Evolutionary conservation across 768 basidiomycete genomes (phyloP), one percentile per base, ranked within the genome.

Genomic region (Guyanaporus albipodus): DNA sequence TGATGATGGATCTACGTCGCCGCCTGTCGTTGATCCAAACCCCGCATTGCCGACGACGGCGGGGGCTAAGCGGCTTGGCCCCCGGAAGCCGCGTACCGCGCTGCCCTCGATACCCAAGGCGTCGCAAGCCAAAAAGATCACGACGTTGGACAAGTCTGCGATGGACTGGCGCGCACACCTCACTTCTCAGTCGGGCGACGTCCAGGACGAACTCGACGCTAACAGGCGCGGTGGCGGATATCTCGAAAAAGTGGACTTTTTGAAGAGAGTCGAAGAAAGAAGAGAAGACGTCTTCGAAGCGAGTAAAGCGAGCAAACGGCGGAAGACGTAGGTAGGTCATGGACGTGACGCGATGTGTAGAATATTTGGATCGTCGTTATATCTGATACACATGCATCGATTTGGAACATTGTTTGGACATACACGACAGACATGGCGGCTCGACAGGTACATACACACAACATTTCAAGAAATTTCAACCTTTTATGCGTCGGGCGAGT

Each of bases 161-260:
- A 80, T 93, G 78, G 91, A 93, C 60, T 93, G 91, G 91, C 74
- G 75, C 23, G 66, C 78, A 1, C 88, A 91, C 55, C 65, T 89
- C 12, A 64, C 73, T 17, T 50, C 73, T 0, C 66, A 75, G 41
- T 57, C 64, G 21, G 58, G 62, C 17, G 75, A 70, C 4, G 58
- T 83, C 8, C 75, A 79, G 49, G 83, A 89, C 54, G 85, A 88
- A 50, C 73, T 93, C n/a, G 79, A 85, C 39, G 78, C 79, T 4
- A 84, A 90, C 49, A 71, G 83, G 38, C 76, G 83, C 33, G 78
- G 82, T 0, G 88, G 86, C 8, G 87, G 90, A 0, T 93, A 87
- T 64, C 69, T 93, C 17, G 90, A 89, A 55, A 91, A 87, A 67
- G 80, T 90, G 24, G 88, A 91, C 31, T 93, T 92, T 59, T 66